phyloP scores from a whole-genome alignment of 371 early-diverging fungal genomes.

The Entomophthora muscae region DNA sequence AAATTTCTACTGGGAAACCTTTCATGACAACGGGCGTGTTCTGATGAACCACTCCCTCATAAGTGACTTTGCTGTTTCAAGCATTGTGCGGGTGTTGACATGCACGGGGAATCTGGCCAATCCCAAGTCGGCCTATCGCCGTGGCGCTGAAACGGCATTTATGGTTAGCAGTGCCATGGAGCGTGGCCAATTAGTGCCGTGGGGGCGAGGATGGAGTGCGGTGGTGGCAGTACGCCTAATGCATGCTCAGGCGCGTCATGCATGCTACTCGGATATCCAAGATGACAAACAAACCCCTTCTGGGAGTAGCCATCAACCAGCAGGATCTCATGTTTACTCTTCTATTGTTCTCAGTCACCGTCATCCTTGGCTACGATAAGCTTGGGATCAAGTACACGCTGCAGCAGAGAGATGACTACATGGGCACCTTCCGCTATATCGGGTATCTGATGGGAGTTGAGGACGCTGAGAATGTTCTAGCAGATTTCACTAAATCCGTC shows the following conservation, averaged over 20 bases:
- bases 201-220: background rate
- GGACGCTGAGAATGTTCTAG: too few relatives aligned
- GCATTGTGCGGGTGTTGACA: background rate
- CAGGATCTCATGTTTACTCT: too few relatives aligned
- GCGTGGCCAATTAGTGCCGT: background rate
- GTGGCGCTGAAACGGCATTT: background rate
- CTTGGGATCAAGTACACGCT: background rate
- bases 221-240: background rate
- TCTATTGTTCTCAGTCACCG: too few relatives aligned
- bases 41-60: background rate
- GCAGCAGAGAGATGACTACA: background rate
- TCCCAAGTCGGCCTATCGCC: too few relatives aligned
- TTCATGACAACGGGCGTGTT: background rate
- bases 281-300: too few relatives aligned
- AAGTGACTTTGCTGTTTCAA: background rate
- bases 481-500: too few relatives aligned
- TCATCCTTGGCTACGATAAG: too few relatives aligned
- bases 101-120: background rate
- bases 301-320: too few relatives aligned
- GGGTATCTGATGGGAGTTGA: background rate
- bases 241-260: constrained; percentile 1
- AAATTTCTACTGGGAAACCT: too few relatives aligned
- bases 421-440: background rate
- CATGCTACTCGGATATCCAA: too few relatives aligned
- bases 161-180: background rate